Conservation (phyloP, 1,284 basidiomycete genomes). For the Naganishia albida region DNA sequence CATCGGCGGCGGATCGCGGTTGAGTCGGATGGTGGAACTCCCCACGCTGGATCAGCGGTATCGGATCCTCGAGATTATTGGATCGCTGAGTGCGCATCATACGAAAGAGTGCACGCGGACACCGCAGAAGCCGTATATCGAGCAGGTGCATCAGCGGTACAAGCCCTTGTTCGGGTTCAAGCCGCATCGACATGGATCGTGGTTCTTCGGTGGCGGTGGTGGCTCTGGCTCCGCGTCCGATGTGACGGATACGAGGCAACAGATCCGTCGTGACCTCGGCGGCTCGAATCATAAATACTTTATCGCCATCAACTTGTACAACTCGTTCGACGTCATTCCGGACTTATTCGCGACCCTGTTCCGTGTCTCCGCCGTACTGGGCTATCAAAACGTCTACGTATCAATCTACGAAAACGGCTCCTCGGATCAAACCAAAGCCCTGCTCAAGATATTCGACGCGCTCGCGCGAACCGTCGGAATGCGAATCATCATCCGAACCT, state of each 20-base stretch:
- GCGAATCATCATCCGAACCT: conserved; percentile 85
- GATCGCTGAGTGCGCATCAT: conserved; percentile 81
- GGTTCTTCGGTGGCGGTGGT: conserved; percentile 56
- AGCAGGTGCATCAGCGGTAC: conserved; percentile 83
- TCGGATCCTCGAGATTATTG: conserved; percentile 80
- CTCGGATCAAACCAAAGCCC: conserved; percentile 90
- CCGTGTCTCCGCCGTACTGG: conserved; percentile 80
- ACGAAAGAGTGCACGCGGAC: conserved; percentile 84
- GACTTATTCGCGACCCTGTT: conserved; percentile 96
- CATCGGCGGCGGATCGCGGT: conserved; percentile 26
- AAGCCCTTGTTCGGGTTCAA: conserved; percentile 75
- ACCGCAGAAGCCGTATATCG: conserved; percentile 76
- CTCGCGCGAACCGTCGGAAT: conserved; percentile 83
- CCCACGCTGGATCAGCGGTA: conserved; percentile 70
- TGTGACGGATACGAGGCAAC: conserved; percentile 43
- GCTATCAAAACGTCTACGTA: conserved; percentile 93
- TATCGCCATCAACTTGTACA: conserved; percentile 96
- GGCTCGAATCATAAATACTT: conserved; percentile 85
- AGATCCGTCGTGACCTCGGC: conserved; percentile 50
- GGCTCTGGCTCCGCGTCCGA: background rate
- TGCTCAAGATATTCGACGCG: conserved; percentile 87
- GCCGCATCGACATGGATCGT: conserved; percentile 61
- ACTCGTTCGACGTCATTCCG: conserved; percentile 96
- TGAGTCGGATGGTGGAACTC: conserved; percentile 28
- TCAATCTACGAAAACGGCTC: conserved; percentile 98